Evolutionary conservation across 176 grass and related monocot species (phyloP), one percentile per base, ranked within the genome.

Genomic region (Thinopyrum elongatum): DNA sequence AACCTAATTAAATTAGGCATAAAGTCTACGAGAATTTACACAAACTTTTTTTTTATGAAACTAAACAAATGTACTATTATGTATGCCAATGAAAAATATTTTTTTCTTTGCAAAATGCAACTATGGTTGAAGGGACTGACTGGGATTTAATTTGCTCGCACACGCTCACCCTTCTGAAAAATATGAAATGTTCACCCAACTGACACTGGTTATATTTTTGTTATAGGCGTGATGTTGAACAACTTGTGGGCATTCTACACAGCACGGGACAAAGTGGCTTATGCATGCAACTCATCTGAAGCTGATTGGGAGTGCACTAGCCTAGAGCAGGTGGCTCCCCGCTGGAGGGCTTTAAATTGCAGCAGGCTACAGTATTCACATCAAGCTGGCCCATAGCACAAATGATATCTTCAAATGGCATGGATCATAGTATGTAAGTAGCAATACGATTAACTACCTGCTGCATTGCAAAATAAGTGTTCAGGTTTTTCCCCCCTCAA

Each of bases 191-290:
- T 23, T 41, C 22, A 25, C 38, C 68, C 22, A 71, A 71, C 5
- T 71, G 34, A 72, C 36, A 72, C 69, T 25, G 68, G 35, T 39
- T 41, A 71, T n/a, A 39, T 38, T 71, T 41, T 35, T n/a, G 68
- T 39, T 71, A 21, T 70, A 38, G 68, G 10, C 21, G 22, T 70
- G 34, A 9, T 70, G 8, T 70, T 69, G 31, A 69, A 70, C 17
- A 70, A 70, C 66, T 70, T 70, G 67, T 70, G 68, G 67, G 34
- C 68, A 71, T 41, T 65, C 68, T 22, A 39, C 34, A 70, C 21
- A 13, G 68, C 35, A 39, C 5, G 4, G 6, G 68, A 71, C 21
- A 41, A 39, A 66, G 68, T 39, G 35, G 19, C 68, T 71, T 71
- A 41, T 23, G 35, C 21, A 22, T 22, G 2, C 34, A 71, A 41